phyloP scores from a whole-genome alignment of 176 grass and related monocot genomes.

The Aegilops tauschii region DNA sequence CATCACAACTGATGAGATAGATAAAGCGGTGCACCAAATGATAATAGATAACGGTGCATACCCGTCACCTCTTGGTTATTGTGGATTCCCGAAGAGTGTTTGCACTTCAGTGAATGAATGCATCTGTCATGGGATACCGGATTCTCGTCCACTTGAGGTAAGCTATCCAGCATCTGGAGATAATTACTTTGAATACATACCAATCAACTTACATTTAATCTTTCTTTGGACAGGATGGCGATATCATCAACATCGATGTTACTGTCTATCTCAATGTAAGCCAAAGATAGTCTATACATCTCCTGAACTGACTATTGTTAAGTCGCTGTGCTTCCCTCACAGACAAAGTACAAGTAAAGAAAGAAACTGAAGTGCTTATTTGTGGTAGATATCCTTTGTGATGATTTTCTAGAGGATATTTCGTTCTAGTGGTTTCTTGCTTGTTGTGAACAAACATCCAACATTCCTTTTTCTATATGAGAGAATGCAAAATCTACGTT shows the following conservation, averaged over 20 bases:
- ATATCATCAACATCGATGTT: conserved; percentile 98
- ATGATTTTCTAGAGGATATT: background rate
- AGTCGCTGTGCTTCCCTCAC: background rate
- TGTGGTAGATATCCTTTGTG: background rate
- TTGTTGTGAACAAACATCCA: background rate
- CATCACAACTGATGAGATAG: conserved; percentile 91
- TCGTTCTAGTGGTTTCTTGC: conserved; percentile 1
- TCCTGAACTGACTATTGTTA: conserved; percentile 15
- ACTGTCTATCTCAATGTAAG: conserved; percentile 96
- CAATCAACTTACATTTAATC: conserved; percentile 18
- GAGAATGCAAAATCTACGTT: background rate
- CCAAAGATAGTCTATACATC: conserved; percentile 1
- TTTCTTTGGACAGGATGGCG: conserved; percentile 70
- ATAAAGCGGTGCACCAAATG: conserved; percentile 93
- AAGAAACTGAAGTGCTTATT: conserved; percentile 6
- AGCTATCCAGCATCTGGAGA: conserved; percentile 2
- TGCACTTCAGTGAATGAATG: conserved; percentile 98
- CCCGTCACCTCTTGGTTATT: conserved; percentile 91
- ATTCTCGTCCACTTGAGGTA: conserved; percentile 90
- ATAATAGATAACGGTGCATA: conserved; percentile 91
- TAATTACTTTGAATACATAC: background rate
- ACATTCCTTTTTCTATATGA: background rate
- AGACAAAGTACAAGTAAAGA: background rate
- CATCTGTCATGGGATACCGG: conserved; percentile 97
- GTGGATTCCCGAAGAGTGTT: conserved; percentile 89